A percentile compares a stretch with the other conserved stretches of the same genome.
phyloP scores from a whole-genome alignment of 495 filamentous ascomycete genomes.

The Chaetomidium leptoderma region DNA sequence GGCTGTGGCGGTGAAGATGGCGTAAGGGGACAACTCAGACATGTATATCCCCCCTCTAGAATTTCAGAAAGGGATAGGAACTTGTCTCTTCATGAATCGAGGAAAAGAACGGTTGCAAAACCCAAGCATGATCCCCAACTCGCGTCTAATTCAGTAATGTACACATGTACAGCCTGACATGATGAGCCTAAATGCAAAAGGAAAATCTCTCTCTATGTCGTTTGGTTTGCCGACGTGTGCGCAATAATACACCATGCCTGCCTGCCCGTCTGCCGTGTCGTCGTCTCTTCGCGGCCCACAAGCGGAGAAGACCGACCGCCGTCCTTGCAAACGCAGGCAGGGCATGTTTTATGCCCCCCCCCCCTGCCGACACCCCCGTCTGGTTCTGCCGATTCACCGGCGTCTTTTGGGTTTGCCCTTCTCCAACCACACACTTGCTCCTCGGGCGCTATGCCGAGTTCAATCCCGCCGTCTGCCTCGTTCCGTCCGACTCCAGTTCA shows the following conservation, averaged over 20 bases:
- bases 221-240: slow-evolving; percentile 23
- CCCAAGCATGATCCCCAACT: slow-evolving; percentile 11
- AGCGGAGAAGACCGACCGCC: slow-evolving; percentile 2
- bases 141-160: slow-evolving; percentile 36
- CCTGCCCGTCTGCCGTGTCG: slow-evolving; percentile 26
- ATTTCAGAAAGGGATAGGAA: no score
- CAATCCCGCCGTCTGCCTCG: neutral
- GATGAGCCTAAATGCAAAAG: slow-evolving; percentile 29
- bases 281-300: neutral
- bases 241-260: slow-evolving; percentile 39
- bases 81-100: no score
- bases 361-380: no score
- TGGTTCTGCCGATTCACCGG: slow-evolving; percentile 1
- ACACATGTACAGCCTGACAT: slow-evolving; percentile 42
- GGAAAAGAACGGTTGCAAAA: neutral
- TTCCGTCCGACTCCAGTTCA: slow-evolving; percentile 14
- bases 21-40: no score
- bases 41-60: no score
- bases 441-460: slow-evolving; percentile 10
- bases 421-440: slow-evolving; percentile 8
- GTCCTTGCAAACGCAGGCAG: slow-evolving; percentile 8
- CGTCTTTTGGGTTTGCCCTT: neutral
- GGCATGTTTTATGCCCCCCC: neutral
- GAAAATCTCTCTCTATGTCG: slow-evolving; percentile 41
- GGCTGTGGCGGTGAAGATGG: no score